phyloP scores from a whole-genome alignment of 371 early-diverging fungal species.

The Circinella umbellata region DNA sequence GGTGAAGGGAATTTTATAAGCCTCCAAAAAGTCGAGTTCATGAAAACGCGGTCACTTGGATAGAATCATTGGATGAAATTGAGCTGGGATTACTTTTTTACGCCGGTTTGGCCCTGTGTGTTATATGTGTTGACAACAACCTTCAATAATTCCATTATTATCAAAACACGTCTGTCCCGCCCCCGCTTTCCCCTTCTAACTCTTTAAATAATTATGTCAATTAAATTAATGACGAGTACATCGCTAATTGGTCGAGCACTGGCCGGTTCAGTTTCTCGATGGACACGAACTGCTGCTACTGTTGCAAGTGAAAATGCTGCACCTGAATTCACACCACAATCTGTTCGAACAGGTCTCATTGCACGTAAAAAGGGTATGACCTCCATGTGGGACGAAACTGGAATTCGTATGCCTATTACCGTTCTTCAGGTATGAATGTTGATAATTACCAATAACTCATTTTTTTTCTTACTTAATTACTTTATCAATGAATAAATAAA shows the following conservation, averaged over 20 bases:
- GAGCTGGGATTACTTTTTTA: neutral
- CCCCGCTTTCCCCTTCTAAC: neutral
- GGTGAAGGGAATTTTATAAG: neutral
- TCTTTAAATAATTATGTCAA: constrained; percentile 12
- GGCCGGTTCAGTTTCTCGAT: constrained; percentile 12
- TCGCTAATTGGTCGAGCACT: constrained; percentile 19
- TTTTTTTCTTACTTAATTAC: neutral
- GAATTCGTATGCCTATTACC: constrained; percentile 90
- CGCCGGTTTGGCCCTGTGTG: neutral
- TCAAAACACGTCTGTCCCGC: too few relatives aligned
- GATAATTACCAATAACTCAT: neutral
- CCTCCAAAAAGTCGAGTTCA: neutral
- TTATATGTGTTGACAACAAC: constrained; percentile 1
- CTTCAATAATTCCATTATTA: too few relatives aligned
- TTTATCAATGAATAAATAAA: too few relatives aligned
- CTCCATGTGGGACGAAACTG: constrained; percentile 93
- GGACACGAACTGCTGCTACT: constrained; percentile 22
- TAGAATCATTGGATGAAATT: neutral
- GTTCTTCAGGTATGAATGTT: constrained; percentile 75
- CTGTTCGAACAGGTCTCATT: constrained; percentile 79
- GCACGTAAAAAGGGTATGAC: constrained; percentile 95
- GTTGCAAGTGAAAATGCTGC: constrained; percentile 8
- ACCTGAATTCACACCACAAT: constrained; percentile 45
- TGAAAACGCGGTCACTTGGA: neutral
- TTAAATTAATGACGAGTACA: constrained; percentile 18